Conservation (phyloP, 1,284 basidiomycete species). For the Blastosporella zonata region DNA sequence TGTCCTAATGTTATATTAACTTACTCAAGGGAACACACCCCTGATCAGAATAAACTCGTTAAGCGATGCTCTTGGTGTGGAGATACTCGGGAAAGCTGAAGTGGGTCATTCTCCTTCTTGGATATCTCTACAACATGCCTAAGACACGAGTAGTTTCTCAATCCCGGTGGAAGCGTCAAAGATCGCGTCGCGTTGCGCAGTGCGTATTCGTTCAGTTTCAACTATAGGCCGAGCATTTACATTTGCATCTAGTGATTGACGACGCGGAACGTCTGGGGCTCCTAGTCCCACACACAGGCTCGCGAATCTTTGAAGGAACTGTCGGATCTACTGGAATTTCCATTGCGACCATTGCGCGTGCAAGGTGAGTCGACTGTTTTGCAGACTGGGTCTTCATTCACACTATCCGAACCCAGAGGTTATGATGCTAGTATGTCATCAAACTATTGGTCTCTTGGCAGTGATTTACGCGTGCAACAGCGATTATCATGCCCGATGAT, state of each 20-base stretch:
- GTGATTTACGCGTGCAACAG: slow-evolving; percentile 32
- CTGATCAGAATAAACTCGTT: slow-evolving; percentile 89
- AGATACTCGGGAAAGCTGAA: slow-evolving; percentile 96
- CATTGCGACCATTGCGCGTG: slow-evolving; percentile 87
- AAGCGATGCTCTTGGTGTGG: slow-evolving; percentile 87
- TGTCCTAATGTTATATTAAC: slow-evolving; percentile 3
- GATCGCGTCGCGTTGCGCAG: slow-evolving; percentile 93
- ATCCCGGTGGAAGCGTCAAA: slow-evolving; percentile 97
- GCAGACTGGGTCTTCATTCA: background rate
- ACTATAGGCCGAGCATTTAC: background rate
- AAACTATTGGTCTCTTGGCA: background rate
- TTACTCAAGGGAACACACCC: slow-evolving; percentile 86
- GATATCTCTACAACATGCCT: background rate
- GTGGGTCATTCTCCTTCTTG: slow-evolving; percentile 33
- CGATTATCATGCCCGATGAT: slow-evolving; percentile 93
- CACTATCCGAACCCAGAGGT: slow-evolving; percentile 44
- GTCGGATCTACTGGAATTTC: slow-evolving; percentile 98
- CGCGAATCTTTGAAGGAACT: slow-evolving; percentile 96
- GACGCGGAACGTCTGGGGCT: slow-evolving; percentile 88
- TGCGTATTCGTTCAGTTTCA: slow-evolving; percentile 34
- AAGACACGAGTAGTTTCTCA: slow-evolving; percentile 65
- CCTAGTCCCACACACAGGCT: slow-evolving; percentile 84
- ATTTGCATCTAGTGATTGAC: slow-evolving; percentile 70
- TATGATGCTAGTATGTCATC: slow-evolving; percentile 67
- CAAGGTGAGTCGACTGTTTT: slow-evolving; percentile 54